Evolutionary conservation across 2,329 filamentous ascomycete species (phyloP).

Genomic region (Microcyclosporella mali): DNA sequence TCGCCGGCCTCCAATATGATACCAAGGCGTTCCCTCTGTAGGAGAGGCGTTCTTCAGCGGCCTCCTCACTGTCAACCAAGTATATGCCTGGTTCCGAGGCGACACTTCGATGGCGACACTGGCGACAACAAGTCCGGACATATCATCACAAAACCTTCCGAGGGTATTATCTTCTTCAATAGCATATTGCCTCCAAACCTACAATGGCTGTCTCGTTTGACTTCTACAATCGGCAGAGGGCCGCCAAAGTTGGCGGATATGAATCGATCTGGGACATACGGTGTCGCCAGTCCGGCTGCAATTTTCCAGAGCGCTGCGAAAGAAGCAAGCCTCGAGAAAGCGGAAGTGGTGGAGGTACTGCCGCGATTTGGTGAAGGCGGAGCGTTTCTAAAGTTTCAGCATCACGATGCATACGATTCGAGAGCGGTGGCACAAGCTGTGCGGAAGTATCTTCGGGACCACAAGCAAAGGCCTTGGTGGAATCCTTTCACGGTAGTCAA

Average conservation of each 20-base stretch:
- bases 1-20: too few relatives aligned
- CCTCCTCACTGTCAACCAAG: background rate
- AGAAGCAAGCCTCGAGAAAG: slow-evolving; percentile 22
- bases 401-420: slow-evolving; percentile 42
- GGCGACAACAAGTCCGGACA: slow-evolving; percentile 65
- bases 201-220: slow-evolving; percentile 53
- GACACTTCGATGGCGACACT: slow-evolving; percentile 15
- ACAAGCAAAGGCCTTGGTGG: slow-evolving; percentile 81
- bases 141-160: slow-evolving; percentile 67
- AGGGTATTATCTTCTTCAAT: slow-evolving; percentile 84
- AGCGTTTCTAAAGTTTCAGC: slow-evolving; percentile 80
- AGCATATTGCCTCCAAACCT: slow-evolving; percentile 82
- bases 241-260: slow-evolving; percentile 6
- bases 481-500: slow-evolving; percentile 69
- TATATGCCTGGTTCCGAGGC: slow-evolving; percentile 3
- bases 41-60: background rate
- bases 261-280: slow-evolving; percentile 17
- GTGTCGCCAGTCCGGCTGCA: slow-evolving; percentile 50
- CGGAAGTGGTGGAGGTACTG: slow-evolving; percentile 74
- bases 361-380: slow-evolving; percentile 87
- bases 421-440: slow-evolving; percentile 57
- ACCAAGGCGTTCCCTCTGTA: too few relatives aligned
- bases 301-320: slow-evolving; percentile 44
- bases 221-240: slow-evolving; percentile 36
- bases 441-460: slow-evolving; percentile 57